Evolutionary conservation across 2,329 filamentous ascomycete genomes (phyloP), one percentile per base, ranked within the genome.

Genomic region (Neoarthrinium moseri): DNA sequence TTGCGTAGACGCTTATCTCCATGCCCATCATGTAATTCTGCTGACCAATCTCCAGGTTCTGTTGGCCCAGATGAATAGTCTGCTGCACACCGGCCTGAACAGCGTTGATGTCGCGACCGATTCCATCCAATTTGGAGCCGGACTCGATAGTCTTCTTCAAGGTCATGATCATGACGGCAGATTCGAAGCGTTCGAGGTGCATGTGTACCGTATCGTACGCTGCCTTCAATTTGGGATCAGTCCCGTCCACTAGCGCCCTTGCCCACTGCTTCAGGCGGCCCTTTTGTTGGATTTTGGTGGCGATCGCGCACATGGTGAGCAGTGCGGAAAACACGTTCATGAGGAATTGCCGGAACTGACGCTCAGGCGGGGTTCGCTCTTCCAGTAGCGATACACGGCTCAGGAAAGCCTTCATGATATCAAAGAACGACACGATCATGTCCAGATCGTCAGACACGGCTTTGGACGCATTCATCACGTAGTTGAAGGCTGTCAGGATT

Each of bases 351-450:
- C 45, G 43, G 33, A 23, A 49, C 7, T 24, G 23, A 18, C 38
- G 47, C 36, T 35, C 39, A 12, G 27, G 38, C 13, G 49, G 49
- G 17, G 49, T 26, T 32, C 34, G 43, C 20, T 15, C 32, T 27
- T 51, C 47, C 2, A 51, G 44, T 13, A 49, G 22, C 3, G 42
- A 43, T 5, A 48, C 26, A 2, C 47, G 39, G 22, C 44, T 23
- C 6, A 53, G 38, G 40, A 53, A 51, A 11, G 32, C 38, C 17
- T 51, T 23, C 51, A 53, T 53, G 29, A 46, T 38, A 24, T 45
- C 42, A 21, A 45, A 45, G 36, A 42, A 40, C 5, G 44, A 33
- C 36, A 41, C 44, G 21, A 46, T 42, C 35, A 42, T 46, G 22
- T 42, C 24, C n/a, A 41, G 42, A 24, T 46, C 23, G 26, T 46